These are phyloP conservation scores for Didymellaceae sp. DNA, from an alignment of 2,329 filamentous ascomycete genomes.

Conservation along the genomic window DNA sequence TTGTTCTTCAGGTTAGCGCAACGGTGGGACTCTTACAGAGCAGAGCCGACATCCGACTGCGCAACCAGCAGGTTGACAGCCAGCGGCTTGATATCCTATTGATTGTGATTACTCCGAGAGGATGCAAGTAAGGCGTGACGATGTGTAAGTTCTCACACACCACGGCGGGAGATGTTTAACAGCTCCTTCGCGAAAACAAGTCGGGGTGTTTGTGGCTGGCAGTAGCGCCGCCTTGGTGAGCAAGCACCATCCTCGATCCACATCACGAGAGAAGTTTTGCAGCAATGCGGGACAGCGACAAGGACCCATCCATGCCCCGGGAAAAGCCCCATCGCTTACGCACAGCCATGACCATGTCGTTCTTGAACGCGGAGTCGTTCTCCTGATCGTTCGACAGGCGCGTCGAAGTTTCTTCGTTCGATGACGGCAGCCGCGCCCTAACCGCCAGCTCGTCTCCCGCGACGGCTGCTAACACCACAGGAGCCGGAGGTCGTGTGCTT, in stretches of 20 bases:
- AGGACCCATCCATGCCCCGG: constrained; percentile 16
- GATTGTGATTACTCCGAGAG: not conserved
- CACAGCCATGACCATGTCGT: constrained; percentile 11
- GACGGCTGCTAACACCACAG: constrained; percentile 10
- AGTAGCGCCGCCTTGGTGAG: constrained; percentile 9
- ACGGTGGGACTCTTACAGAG: not conserved
- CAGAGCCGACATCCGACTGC: constrained; percentile 3
- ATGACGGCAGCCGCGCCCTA: constrained; percentile 15
- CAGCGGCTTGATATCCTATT: not conserved
- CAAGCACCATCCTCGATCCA: constrained; percentile 18
- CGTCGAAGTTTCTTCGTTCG: constrained; percentile 7
- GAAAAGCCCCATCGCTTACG: constrained; percentile 13
- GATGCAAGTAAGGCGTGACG: not conserved
- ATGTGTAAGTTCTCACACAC: not conserved
- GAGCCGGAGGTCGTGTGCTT: constrained; percentile 10
- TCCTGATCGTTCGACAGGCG: constrained; percentile 14
- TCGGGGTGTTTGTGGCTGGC: constrained; percentile 13
- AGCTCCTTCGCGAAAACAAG: constrained; percentile 10
- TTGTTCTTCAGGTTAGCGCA: constrained; percentile 7
- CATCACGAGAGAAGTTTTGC: constrained; percentile 19
- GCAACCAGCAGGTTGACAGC: not conserved
- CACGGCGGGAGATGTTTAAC: not conserved
- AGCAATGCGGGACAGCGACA: constrained; percentile 10
- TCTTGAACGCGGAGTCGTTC: constrained; percentile 12
- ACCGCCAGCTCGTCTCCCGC: constrained; percentile 11